phyloP scores from a whole-genome alignment of 352 stramenopile genomes.

The Phytophthora citricola region DNA sequence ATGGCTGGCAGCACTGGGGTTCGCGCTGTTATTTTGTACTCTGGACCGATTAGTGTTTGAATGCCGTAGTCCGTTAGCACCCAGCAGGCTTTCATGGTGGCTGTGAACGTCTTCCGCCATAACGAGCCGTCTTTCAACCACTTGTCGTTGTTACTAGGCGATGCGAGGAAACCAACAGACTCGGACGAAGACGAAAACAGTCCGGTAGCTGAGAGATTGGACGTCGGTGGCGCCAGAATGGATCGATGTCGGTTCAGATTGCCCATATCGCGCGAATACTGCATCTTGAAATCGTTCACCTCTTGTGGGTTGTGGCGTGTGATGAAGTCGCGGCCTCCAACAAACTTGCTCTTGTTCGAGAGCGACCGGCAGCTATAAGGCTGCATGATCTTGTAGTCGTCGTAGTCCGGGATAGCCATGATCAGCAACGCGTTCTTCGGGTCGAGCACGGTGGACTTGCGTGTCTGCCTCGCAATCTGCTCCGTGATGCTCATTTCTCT shows the following conservation, averaged over 20 bases:
- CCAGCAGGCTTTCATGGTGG: constrained; percentile 67
- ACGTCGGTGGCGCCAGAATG: constrained; percentile 53
- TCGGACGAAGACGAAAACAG: constrained; percentile 34
- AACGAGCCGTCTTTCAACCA: constrained; percentile 31
- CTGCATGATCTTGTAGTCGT: constrained; percentile 80
- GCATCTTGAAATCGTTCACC: constrained; percentile 78
- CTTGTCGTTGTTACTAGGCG: constrained; percentile 29
- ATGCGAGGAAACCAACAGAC: constrained; percentile 33
- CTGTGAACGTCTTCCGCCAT: constrained; percentile 58
- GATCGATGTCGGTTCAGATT: constrained; percentile 73
- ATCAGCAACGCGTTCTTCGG: constrained; percentile 74
- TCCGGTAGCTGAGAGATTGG: constrained; percentile 28
- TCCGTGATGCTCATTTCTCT: constrained; percentile 72
- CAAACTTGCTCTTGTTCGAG: constrained; percentile 66
- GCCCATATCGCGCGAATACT: constrained; percentile 74
- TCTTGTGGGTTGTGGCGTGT: constrained; percentile 78
- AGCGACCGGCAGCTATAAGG: constrained; percentile 77
- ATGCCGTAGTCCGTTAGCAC: constrained; percentile 70
- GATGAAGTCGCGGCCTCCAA: constrained; percentile 72
- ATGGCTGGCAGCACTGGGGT: constrained; percentile 44
- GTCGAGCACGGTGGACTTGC: constrained; percentile 75
- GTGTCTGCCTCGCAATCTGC: constrained; percentile 68
- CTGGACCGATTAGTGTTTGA: constrained; percentile 63
- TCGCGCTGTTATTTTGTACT: constrained; percentile 67
- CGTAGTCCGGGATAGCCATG: constrained; percentile 79